phyloP scores from a whole-genome alignment of 2,329 filamentous ascomycete genomes.

The Harringtonia aguacate region DNA sequence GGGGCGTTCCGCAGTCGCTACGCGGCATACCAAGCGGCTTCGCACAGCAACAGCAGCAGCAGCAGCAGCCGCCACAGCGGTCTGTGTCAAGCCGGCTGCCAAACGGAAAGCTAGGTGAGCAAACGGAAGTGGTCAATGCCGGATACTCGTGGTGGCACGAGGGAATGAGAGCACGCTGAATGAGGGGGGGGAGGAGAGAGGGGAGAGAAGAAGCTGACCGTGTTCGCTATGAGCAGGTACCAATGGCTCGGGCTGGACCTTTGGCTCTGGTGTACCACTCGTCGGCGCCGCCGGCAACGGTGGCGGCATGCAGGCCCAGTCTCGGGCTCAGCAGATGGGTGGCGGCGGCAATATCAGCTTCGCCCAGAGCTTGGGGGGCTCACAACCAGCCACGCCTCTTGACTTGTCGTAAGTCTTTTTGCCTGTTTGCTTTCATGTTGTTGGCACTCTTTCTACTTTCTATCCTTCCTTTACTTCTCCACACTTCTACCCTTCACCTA shows the following conservation, averaged over 20 bases:
- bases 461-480: background rate
- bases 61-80: constrained; percentile 42
- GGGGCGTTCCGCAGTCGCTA: constrained; percentile 50
- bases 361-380: constrained; percentile 54
- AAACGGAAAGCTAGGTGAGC: constrained; percentile 53
- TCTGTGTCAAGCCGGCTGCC: constrained; percentile 48
- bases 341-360: constrained; percentile 52
- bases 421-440: background rate
- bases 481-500: background rate
- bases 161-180: no score
- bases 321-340: constrained; percentile 35
- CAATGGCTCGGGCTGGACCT: constrained; percentile 49
- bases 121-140: no score
- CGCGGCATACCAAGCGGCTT: constrained; percentile 52
- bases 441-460: background rate
- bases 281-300: constrained; percentile 30
- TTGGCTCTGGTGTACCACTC: constrained; percentile 52
- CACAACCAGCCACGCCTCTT: constrained; percentile 49
- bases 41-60: constrained; percentile 41
- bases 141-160: no score
- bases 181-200: no score
- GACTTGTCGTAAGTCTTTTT: constrained; percentile 50
- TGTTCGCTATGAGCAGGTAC: constrained; percentile 25
- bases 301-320: constrained; percentile 39
- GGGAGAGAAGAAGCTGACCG: no score